Evolutionary conservation across 306 rosid species (phyloP).

Genomic region (Medicago truncatula): MtrunA17r5.0-ANR NC_053044.1:38382501-38383000

Average conservation of each 20-base stretch:
- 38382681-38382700: slow-evolving; percentile 11
- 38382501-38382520: slow-evolving; percentile 27
- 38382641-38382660: slow-evolving; percentile 33
- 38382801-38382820: slow-evolving; percentile 87
- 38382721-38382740: slow-evolving; percentile 64
- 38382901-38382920: neutral
- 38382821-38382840: slow-evolving; percentile 67
- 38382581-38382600: slow-evolving; percentile 22
- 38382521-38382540: slow-evolving; percentile 25
- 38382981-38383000: neutral
- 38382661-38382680: slow-evolving; percentile 21
- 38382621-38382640: neutral
- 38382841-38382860: slow-evolving; percentile 34
- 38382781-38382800: slow-evolving; percentile 81
- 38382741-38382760: slow-evolving; percentile 55
- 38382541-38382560: neutral
- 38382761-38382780: slow-evolving; percentile 84
- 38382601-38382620: slow-evolving; percentile 9
- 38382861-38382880: slow-evolving; percentile 33
- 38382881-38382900: neutral
- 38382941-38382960: neutral
- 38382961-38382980: neutral
- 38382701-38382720: slow-evolving; percentile 40
- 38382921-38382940: neutral
- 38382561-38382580: slow-evolving; percentile 30